phyloP scores from a whole-genome alignment of 2,329 filamentous ascomycete species.

The Davidsoniella australis region DNA sequence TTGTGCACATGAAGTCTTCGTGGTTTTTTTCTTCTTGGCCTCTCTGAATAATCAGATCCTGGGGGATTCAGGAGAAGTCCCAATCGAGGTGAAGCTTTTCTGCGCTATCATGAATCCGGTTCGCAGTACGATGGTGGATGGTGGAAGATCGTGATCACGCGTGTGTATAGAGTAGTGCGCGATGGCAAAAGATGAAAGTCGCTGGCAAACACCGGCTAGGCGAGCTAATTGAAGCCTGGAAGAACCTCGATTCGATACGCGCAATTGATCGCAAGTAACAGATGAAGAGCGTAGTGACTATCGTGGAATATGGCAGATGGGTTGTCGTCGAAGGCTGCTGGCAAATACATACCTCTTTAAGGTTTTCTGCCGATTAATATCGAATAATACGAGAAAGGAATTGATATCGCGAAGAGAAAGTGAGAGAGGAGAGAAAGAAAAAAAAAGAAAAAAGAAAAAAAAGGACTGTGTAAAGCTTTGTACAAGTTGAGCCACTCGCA shows the following conservation, averaged over 20 bases:
- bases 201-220: no score
- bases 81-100: no score
- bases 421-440: background rate
- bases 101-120: no score
- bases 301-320: background rate
- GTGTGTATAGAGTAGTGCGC: no score
- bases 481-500: background rate
- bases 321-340: background rate
- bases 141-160: no score
- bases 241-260: background rate
- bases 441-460: background rate
- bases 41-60: no score
- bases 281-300: background rate
- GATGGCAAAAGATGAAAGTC: no score
- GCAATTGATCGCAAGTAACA: constrained; percentile 1
- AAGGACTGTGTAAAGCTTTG: background rate
- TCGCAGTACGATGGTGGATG: no score
- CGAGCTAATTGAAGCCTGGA: background rate
- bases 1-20: no score
- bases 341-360: background rate
- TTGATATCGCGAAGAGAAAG: background rate
- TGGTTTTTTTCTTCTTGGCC: no score
- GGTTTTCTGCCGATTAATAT: background rate
- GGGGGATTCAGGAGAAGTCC: no score
- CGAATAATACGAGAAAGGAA: background rate